These are phyloP conservation scores for Backusella liffmaniae DNA, from an alignment of 192 early-diverging fungal species.

Conservation along the genomic window DNA sequence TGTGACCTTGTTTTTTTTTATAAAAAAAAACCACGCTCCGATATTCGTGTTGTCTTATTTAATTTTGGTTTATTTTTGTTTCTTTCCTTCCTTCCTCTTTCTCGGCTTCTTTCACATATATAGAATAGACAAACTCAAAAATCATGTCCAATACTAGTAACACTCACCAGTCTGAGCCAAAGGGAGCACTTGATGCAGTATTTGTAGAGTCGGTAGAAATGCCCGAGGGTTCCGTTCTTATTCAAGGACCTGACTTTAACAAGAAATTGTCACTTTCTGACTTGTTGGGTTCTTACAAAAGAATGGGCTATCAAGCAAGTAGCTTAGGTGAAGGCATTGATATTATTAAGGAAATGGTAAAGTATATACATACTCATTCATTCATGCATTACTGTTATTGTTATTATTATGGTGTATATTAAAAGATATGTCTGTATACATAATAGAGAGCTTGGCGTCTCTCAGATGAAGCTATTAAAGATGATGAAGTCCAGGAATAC, in stretches of 20 bases:
- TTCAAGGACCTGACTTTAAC: constrained; percentile 94
- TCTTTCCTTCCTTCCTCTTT: not conserved
- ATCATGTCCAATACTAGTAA: not conserved
- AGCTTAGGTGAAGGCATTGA: constrained; percentile 85
- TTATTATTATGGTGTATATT: not conserved
- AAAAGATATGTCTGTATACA: not conserved
- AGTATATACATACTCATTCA: not conserved
- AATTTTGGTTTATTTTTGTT: not conserved
- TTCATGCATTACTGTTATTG: not conserved
- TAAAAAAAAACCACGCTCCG: not conserved
- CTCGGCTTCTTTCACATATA: not conserved
- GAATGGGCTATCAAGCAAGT: constrained; percentile 94
- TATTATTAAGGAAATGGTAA: constrained; percentile 90
- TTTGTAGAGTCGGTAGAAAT: constrained; percentile 69
- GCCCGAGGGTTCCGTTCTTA: constrained; percentile 61
- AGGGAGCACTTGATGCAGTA: constrained; percentile 56
- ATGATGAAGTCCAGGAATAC: constrained; percentile 59
- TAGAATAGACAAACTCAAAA: not conserved
- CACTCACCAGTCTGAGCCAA: constrained; percentile 16
- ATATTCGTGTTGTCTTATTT: not conserved
- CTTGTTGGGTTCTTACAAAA: constrained; percentile 68
- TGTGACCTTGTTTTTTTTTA: not conserved
- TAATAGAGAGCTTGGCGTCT: constrained; percentile 73
- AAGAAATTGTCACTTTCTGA: constrained; percentile 71
- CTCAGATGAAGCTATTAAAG: constrained; percentile 77